phyloP scores from a whole-genome alignment of 257 asterid genomes.

The Anisodus acutangulus region DNA sequence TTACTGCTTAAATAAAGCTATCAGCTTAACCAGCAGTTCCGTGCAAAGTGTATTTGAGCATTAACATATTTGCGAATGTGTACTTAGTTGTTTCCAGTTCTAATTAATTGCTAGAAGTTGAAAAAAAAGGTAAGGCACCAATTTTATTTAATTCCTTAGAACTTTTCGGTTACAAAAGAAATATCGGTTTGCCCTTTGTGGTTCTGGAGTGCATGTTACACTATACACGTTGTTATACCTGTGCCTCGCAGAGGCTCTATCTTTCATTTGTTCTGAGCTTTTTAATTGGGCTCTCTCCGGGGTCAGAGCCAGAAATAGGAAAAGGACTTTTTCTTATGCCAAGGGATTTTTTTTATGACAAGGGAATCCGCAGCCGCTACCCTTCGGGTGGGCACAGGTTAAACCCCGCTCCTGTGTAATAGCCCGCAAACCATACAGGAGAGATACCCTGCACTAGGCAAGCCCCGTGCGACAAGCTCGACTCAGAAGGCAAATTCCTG shows the following conservation, averaged over 20 bases:
- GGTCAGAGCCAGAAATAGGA: background rate
- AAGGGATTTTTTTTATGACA: too few relatives aligned
- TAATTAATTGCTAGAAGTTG: background rate
- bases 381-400: too few relatives aligned
- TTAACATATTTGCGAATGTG: background rate
- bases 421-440: too few relatives aligned
- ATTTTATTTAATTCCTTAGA: background rate
- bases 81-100: slow-evolving; percentile 5
- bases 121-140: background rate
- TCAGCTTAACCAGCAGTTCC: background rate
- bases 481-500: too few relatives aligned
- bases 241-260: background rate
- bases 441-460: too few relatives aligned
- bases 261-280: background rate
- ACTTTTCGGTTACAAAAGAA: background rate
- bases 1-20: slow-evolving; percentile 17
- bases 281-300: background rate
- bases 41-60: background rate
- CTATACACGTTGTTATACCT: background rate
- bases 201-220: background rate
- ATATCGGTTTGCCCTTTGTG: background rate
- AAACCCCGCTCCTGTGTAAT: too few relatives aligned
- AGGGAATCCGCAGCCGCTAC: too few relatives aligned
- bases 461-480: too few relatives aligned
- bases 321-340: too few relatives aligned